Evolutionary conservation across 768 basidiomycete species (phyloP), one percentile per base, ranked within the genome.

Genomic region (Leccinum longicurvipes): DNA sequence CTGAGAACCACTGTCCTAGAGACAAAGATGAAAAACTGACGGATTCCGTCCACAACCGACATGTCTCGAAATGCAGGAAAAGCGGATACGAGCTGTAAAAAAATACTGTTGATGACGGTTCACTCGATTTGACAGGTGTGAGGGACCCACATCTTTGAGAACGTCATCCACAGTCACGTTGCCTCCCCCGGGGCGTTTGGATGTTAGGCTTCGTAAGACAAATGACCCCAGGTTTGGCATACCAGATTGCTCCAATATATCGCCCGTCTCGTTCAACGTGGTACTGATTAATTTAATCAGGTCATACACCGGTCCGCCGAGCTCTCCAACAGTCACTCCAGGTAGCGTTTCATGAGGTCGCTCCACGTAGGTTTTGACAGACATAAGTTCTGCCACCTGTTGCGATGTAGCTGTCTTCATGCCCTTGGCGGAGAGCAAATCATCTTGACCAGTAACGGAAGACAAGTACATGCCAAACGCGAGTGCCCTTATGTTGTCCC

Each of bases 21-120:
- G 34, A 49, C 42, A 36, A 54, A 51, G 34, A 56, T 62, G 47
- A 57, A 52, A 49, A 28, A 66, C 71, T 60, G 51, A 90, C 90
- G 79, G 70, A 79, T 76, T 29, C 78, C 83, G 42, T 89, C 70
- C 10, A 93, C 82, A 6, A 79, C 54, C 24, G 80, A 77, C 83
- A 89, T 87, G 67, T 96, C 93, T 53, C 76, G 81, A 68, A 96
- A 94, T 6, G 84, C 88, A 31, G 93, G 93, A 57, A 95, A 82
- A 10, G 85, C 86, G 21, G 79, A 74, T 17, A 89, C 85, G 39
- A 94, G 76, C 89, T 93, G 64, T n/a, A 46, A 27, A 19, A 15
- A 39, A 52, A 55, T 23, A 27, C 32, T 36, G 24, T 57, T 41
- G 29, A 54, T 58, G 45, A 54, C 56, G 48, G 46, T 15, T 28